Conservation (phyloP, 805 yeast species). For the Pichia sporocuriosa region DNA sequence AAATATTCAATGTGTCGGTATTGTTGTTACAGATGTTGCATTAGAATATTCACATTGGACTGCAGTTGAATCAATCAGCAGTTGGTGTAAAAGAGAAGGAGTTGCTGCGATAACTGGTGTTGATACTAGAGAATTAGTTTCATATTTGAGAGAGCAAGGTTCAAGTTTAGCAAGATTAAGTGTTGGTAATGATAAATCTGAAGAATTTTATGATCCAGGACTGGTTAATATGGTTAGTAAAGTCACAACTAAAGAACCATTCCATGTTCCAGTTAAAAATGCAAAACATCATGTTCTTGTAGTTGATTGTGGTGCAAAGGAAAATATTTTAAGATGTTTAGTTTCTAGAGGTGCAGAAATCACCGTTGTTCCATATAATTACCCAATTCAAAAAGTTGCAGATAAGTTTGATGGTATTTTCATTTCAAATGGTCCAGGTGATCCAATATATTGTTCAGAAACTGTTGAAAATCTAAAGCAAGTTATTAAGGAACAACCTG, state of each 20-base stretch:
- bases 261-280: slow-evolving; percentile 67
- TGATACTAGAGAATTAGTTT: slow-evolving; percentile 91
- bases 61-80: slow-evolving; percentile 90
- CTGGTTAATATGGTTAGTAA: slow-evolving; percentile 82
- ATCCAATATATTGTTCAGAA: slow-evolving; percentile 82
- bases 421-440: slow-evolving; percentile 96
- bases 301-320: slow-evolving; percentile 97
- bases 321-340: slow-evolving; percentile 88
- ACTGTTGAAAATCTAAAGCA: slow-evolving; percentile 70
- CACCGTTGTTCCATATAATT: slow-evolving; percentile 94
- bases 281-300: slow-evolving; percentile 77
- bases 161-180: slow-evolving; percentile 87
- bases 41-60: slow-evolving; percentile 98
- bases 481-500: slow-evolving; percentile 54
- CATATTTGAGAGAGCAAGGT: slow-evolving; percentile 92
- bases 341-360: slow-evolving; percentile 93
- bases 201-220: slow-evolving; percentile 86
- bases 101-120: slow-evolving; percentile 96
- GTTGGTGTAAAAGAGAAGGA: slow-evolving; percentile 95
- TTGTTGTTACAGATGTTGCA: slow-evolving; percentile 93
- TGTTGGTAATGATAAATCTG: slow-evolving; percentile 85
- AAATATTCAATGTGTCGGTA: slow-evolving; percentile 87
- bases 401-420: slow-evolving; percentile 91
- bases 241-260: slow-evolving; percentile 93
- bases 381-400: slow-evolving; percentile 86